Evolutionary conservation across 768 basidiomycete species (phyloP).

Genomic region (Russula foetens): DNA sequence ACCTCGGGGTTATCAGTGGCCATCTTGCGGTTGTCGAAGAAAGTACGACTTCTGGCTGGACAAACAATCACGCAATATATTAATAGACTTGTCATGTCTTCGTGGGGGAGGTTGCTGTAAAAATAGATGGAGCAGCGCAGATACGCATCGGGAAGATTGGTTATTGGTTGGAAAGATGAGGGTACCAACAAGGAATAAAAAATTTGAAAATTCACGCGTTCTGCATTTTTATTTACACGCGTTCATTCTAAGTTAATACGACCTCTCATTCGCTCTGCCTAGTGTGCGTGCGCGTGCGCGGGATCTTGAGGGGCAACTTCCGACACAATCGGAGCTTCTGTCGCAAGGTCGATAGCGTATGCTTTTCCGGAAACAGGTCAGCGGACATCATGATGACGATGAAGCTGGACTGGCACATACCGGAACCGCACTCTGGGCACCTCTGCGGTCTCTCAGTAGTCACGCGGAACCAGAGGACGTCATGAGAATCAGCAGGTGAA

Average conservation of each 20-base stretch:
- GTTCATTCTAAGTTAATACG: constrained; percentile 10
- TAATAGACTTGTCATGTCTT: too few species aligned
- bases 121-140: too few species aligned
- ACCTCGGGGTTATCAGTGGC: too few species aligned
- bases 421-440: constrained; percentile 91
- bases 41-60: too few species aligned
- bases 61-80: too few species aligned
- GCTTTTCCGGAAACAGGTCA: constrained; percentile 36
- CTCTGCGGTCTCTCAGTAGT: constrained; percentile 60
- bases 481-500: constrained; percentile 90
- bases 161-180: too few species aligned
- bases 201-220: not conserved
- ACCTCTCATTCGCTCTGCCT: not conserved
- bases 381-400: not conserved
- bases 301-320: constrained; percentile 18
- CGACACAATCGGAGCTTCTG: constrained; percentile 2
- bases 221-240: constrained; percentile 8
- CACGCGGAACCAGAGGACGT: constrained; percentile 77
- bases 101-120: too few species aligned
- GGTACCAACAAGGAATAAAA: too few species aligned
- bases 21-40: too few species aligned
- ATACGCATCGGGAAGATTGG: too few species aligned
- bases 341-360: constrained; percentile 50
- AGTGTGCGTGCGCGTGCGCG: constrained; percentile 12
- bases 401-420: constrained; percentile 36